Evolutionary conservation across 73 alveolate species (phyloP), one percentile per base, ranked within the genome.

Genomic region (Strombidium stylifer): DNA sequence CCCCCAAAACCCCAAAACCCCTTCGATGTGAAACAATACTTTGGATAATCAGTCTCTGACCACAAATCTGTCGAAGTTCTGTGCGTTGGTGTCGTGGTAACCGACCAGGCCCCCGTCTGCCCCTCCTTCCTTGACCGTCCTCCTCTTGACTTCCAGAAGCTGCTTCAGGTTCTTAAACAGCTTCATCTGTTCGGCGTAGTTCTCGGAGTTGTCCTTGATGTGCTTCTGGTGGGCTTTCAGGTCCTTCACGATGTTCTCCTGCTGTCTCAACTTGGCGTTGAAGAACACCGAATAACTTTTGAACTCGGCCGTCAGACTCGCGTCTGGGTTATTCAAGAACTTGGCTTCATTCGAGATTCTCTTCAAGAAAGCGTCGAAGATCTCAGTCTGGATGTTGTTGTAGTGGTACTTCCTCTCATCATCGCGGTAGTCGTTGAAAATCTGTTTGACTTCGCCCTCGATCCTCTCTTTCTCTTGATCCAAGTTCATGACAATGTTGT

Each of bases 121-220:
- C 27, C 37, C 58, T 0, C 76, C 86, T 18, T 74, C 59, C 23
- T 39, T 16, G 45, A 57, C n/a, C 0, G 78, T 49, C n/a, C 54
- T 39, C 19, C 55, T 59, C 72, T 86, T 86, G 47, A 75, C 53
- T 16, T 72, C 85, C 4, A 91, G 79, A 18, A 91, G 73, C 36
- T 53, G 52, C 50, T 74, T 84, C 70, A 91, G 61, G 62, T 91
- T 93, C 28, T 75, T 54, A 73, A 83, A 91, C 56, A 91, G 58
- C 64, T 78, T 86, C 31, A 89, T 85, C 66, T 91, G 90, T 51
- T 76, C 74, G 40, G 88, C 70, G 70, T 86, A 83, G 72, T 76
- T 88, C 65, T 91, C 98, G 52, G 67, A 71, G 56, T 87, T 88
- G 62, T 87, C 95, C 73, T 91, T 91, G 32, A 91, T 80, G 54